Percentiles rank a stretch among this genome's conserved stretches.
These are phyloP conservation scores for Inga oerstediana DNA, from an alignment of 306 rosid genomes.

Conservation along the genomic window DNA sequence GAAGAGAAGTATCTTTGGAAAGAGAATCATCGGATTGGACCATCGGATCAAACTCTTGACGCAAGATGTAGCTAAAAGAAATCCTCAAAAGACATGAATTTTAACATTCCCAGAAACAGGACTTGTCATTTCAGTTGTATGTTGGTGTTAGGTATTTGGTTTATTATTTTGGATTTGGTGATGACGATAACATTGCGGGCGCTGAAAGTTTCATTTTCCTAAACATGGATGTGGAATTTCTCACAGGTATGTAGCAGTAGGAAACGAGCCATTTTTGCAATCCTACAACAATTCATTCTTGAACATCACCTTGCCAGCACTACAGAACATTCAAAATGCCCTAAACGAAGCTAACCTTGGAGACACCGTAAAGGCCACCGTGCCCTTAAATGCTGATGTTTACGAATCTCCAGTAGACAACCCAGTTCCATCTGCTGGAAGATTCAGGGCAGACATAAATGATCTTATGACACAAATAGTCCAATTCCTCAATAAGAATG, in stretches of 20 bases:
- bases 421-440: conserved; percentile 82
- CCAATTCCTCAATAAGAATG: conserved; percentile 63
- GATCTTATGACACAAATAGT: conserved; percentile 79
- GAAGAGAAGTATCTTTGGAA: background rate
- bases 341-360: conserved; percentile 77
- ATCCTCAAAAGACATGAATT: background rate
- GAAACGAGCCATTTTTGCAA: conserved; percentile 88
- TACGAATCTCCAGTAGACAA: conserved; percentile 66
- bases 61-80: background rate
- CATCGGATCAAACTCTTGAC: background rate
- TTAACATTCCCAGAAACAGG: background rate
- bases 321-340: conserved; percentile 87
- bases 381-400: conserved; percentile 94
- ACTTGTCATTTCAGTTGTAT: background rate
- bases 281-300: conserved; percentile 79
- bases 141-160: background rate
- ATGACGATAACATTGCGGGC: background rate
- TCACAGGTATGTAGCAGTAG: conserved; percentile 91
- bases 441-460: conserved; percentile 66
- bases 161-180: conserved; percentile 4
- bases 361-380: conserved; percentile 79
- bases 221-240: conserved; percentile 5
- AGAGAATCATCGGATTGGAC: background rate
- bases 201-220: conserved; percentile 15
- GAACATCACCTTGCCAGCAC: conserved; percentile 88